Evolutionary conservation across 1,284 basidiomycete genomes (phyloP), one percentile per base, ranked within the genome.

Genomic region (Sporisorium graminicola): DNA sequence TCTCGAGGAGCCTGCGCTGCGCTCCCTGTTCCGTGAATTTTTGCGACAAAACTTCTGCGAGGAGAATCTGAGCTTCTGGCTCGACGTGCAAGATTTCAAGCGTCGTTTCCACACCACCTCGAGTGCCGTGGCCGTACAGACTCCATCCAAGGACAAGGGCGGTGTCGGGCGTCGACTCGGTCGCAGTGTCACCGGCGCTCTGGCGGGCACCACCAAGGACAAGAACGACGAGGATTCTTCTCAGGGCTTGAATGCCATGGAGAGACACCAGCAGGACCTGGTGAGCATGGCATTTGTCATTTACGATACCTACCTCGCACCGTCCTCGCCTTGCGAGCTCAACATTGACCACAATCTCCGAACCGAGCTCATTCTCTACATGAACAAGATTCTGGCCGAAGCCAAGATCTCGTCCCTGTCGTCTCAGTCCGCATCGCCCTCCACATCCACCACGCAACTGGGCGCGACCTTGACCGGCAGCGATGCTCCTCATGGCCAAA

Each of bases 291-390:
- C 96, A 2, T 95, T 96, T 79, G 90, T 93, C 65, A 98, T 99
- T 80, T 94, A 94, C 88, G 92, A 93, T 89, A 95, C 91, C 57
- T 99, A 98, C 83, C 91, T 99, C 31, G 96, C 95, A 0, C 95
- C 95, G 0, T 93, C 94, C 26, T 95, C 94, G 84, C 93, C 92
- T 66, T 94, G 92, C 87, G 96, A 99, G 87, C 90, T 99, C 67
- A 99, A 99, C 87, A 98, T 99, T 78, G 97, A 99, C 86, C 96
- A 99, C 86, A 93, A 93, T 54, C 88, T 99, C 42, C 92, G 96
- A 69, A 94, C 94, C 80, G 96, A 98, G 87, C 89, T 99, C 58
- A 93, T 94, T 64, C 92, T 91, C 73, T 98, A 98, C 86, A 90
- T 99, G 81, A 93, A 92, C 87, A 93, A 79, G 71, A 71, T 79